Evolutionary conservation across 495 filamentous ascomycete species (phyloP), one percentile per base, ranked within the genome.

Genomic region (Penicillium pancosmium): DNA sequence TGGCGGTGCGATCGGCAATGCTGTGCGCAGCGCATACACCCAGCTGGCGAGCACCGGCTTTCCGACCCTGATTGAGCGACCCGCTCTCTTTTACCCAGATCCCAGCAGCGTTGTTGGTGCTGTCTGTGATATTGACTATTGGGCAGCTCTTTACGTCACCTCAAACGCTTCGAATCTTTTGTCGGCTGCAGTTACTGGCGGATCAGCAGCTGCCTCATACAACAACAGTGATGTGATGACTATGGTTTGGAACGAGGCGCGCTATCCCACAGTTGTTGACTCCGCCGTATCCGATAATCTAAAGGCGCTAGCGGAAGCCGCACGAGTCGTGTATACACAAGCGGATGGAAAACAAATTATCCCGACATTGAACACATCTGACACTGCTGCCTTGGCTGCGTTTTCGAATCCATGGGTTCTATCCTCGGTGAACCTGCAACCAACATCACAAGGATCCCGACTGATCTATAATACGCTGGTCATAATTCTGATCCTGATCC

Each of bases 181-280:
- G 7, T 58, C 64, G 19, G 63, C 64, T 3, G 80, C 77, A 3
- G 38, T 83, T 1, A 46, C 57, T 0, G 70, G 70, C n/a, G 70
- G 66, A 7, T 31, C 54, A 0, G 59, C 68, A 4, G 71, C 75
- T 5, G 33, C 72, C 9, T 60, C 57, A 0, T 82, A 81, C 68
- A 73, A 83, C 50, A 47, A 50, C 23, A 64, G 59, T 34, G 54
- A 79, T 52, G 67, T 78, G 8, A 55, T 83, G 21, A 68, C 67
- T 7, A 75, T 74, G 55, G 69, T 82, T 52, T 84, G 80, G 80
- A 82, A 84, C 52, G 74, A 82, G 67, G 80, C 75, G 4, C 74
- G 74, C 1, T 84, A 83, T 57, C 64, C 82, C 0, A 63, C 75
- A 1, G 61, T 74, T n/a, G 60, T 73, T 11, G 80, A 82, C 59